phyloP scores from a whole-genome alignment of 1,284 basidiomycete species.

The Fistulina hepatica region DNA sequence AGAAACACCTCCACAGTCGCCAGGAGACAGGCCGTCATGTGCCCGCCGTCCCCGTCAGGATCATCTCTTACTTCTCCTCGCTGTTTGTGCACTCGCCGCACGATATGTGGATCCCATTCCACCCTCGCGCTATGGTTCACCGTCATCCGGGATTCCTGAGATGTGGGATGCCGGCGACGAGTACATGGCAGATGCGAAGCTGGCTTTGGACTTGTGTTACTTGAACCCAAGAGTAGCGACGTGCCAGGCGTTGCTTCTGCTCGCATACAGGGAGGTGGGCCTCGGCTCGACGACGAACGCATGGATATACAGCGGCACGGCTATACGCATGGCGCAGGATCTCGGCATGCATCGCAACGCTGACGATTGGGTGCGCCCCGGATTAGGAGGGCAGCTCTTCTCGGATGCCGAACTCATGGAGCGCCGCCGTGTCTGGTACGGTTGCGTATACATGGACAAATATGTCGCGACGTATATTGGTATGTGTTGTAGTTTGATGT shows the following conservation, averaged over 20 bases:
- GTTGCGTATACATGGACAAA: conserved; percentile 70
- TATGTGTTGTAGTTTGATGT: conserved; percentile 18
- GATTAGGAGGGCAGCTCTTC: conserved; percentile 52
- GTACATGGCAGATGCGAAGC: conserved; percentile 61
- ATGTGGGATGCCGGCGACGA: conserved; percentile 79
- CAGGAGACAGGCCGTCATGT: conserved; percentile 23
- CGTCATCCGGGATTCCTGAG: conserved; percentile 12
- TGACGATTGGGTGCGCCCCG: conserved; percentile 55
- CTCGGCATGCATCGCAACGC: conserved; percentile 75
- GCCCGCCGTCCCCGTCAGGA: conserved; percentile 35
- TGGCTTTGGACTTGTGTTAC: conserved; percentile 56
- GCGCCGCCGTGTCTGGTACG: conserved; percentile 72
- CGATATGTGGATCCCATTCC: conserved; percentile 43
- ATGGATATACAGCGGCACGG: conserved; percentile 75
- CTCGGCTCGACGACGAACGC: conserved; percentile 82
- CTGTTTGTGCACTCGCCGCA: conserved; percentile 70
- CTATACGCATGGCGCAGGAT: conserved; percentile 78
- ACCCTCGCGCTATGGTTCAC: conserved; percentile 34
- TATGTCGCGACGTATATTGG: conserved; percentile 76
- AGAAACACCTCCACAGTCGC: conserved; percentile 21
- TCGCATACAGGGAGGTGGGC: conserved; percentile 76
- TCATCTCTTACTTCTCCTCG: conserved; percentile 58
- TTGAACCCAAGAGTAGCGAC: conserved; percentile 55
- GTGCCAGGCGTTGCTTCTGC: conserved; percentile 66
- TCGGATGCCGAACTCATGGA: conserved; percentile 58